Base-by-base conservation (phyloP, 306 rosid species). In the Ceratonia siliqua region DNA sequence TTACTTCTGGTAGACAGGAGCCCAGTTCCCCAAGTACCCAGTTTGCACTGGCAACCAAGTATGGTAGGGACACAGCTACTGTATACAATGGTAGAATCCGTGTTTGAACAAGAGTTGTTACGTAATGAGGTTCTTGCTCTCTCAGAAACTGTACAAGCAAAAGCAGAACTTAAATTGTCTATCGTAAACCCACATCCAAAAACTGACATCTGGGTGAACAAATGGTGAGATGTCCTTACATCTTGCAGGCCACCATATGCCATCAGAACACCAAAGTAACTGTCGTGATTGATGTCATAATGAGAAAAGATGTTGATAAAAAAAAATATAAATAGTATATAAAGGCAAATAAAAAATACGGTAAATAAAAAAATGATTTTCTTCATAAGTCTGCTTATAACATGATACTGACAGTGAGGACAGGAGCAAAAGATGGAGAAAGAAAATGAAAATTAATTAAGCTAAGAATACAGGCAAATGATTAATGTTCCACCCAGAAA, bases 11-110 rank as follows among this genome's bases (percentile, higher is more conserved):
- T 62, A 93, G 89, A 78, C 96, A 93, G 61, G 91, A 80, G 36
- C 93, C 94, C 48, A 90, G 86, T 79, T 93, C 96, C 82, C 98
- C 98, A 70, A 93, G 90, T 52, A 93, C 92, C 98, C 98, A 93
- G 82, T 93, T 93, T 78, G 98, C 95, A 79, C 89, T 82, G 58
- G 93, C 98, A 78, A 90, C 59, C 75, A 93, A 85, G 83, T 80
- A 85, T 13, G 95, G 98, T 72, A 65, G 68, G 80, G 80, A 49
- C 66, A 52, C 72, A 59, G 86, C 76, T 30, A 75, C 42, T 2
- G 76, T 71, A 83, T 90, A 93, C 67, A 93, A 76, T 45, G 98
- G 96, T 58, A 93, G 67, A 80, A 93, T 83, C 76, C 93, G 88
- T 7, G 83, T 67, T 28, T 76, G 82, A 77, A 93, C 74, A 69